These are phyloP conservation scores for Suillus placidus DNA, from an alignment of 768 basidiomycete species.

Conservation along the genomic window DNA sequence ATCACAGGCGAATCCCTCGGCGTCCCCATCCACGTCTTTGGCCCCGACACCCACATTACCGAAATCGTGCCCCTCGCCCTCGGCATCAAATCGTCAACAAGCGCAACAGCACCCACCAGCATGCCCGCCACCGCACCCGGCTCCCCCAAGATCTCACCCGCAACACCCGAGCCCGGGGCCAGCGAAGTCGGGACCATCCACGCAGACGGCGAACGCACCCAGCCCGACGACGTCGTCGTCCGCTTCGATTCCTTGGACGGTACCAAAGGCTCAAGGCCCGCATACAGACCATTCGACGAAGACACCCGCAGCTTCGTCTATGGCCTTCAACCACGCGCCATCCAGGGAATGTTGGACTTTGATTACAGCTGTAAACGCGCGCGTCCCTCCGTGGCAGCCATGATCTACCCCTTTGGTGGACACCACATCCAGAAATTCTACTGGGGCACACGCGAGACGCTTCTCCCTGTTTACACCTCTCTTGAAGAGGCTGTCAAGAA, in stretches of 20 bases:
- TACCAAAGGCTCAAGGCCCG: conserved; percentile 65
- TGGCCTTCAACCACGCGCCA: conserved; percentile 98
- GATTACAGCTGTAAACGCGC: conserved; percentile 96
- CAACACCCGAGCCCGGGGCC: conserved; percentile 40
- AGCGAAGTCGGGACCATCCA: conserved; percentile 71
- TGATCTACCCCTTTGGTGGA: conserved; percentile 99
- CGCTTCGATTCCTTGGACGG: conserved; percentile 91
- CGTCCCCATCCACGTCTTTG: conserved; percentile 95
- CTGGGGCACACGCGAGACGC: conserved; percentile 99
- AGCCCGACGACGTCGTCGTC: conserved; percentile 87
- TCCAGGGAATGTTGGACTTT: conserved; percentile 98
- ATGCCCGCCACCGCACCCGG: conserved; percentile 52
- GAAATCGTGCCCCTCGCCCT: conserved; percentile 99
- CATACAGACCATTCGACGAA: conserved; percentile 91
- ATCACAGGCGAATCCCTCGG: conserved; percentile 80
- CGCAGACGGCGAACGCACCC: conserved; percentile 77
- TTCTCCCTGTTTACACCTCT: conserved; percentile 95
- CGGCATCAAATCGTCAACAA: conserved; percentile 54
- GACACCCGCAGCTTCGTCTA: conserved; percentile 97
- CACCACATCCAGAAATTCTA: conserved; percentile 99
- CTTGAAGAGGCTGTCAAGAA: conserved; percentile 90
- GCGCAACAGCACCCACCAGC: conserved; percentile 31
- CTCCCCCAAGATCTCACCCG: conserved; percentile 35
- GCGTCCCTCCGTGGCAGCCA: conserved; percentile 92
- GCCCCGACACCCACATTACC: conserved; percentile 98